Evolutionary conservation across 2,329 filamentous ascomycete genomes (phyloP), one percentile per base, ranked within the genome.

Genomic region (Phaeosphaeriaceae sp.): DNA sequence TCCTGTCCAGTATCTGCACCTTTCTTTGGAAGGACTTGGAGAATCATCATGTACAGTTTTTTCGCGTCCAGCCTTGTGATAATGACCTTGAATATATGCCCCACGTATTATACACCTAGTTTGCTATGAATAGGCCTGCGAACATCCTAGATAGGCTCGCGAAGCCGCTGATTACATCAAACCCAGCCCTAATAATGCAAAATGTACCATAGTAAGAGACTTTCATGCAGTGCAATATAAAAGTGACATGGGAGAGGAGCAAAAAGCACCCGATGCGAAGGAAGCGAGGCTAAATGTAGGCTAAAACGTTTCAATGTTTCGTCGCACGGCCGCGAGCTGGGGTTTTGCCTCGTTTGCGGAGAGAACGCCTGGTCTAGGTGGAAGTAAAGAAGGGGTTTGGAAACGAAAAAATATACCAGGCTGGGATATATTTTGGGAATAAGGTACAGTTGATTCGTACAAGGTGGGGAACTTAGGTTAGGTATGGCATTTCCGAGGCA

Each of bases 221-320:
- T 15, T 26, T 40, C 7, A 37, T 56, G 52, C 55, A 52, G 29
- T 48, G 43, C 54, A 63, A 63, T 61, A 63, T 61, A 55, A 43
- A 48, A 33, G 42, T n/a, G 45, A 46, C 48, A 33, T 42, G 54
- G 53, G 34, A 48, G 46, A 39, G 37, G 42, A 33, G 26, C 32
- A 37, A 46, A 46, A 33, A 42, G 16, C 2, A 12, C 35, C 37
- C 34, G 17, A 41, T 12, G 42, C 13, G 18, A 26, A 30, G 51
- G 30, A 57, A 44, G 51, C 57, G 52, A 64, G 42, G 53, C 57
- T 55, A 48, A 56, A 64, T 56, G 46, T 38, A 54, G 64, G 46
- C 49, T 60, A 65, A 61, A 59, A 52, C 37, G 62, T 64, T 67
- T 67, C 59, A 52, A 65, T 41, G 53, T 40, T 46, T 46, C 36